phyloP scores from a whole-genome alignment of 768 basidiomycete species.

The Suillus subluteus region DNA sequence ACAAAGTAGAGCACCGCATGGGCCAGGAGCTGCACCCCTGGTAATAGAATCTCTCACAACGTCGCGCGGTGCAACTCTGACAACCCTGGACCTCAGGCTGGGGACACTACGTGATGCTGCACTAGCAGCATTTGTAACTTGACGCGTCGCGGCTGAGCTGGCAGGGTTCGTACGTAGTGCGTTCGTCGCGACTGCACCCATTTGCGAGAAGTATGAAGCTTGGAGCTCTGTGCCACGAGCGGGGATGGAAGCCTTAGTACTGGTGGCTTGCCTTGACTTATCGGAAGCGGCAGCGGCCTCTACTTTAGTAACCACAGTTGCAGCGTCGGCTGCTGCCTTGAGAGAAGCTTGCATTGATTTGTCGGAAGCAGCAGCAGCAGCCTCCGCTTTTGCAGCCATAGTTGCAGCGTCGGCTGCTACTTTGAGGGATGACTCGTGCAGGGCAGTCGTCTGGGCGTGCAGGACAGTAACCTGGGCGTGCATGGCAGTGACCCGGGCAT shows the following conservation, averaged over 20 bases:
- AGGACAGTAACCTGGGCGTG: conserved; percentile 30
- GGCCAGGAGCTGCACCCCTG: conserved; percentile 32
- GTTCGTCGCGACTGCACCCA: too few species aligned
- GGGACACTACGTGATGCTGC: conserved; percentile 27
- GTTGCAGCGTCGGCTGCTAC: conserved; percentile 52
- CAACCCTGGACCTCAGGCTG: neutral
- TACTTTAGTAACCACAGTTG: too few species aligned
- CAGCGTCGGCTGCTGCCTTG: neutral
- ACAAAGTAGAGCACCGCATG: conserved; percentile 25
- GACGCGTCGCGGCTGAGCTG: conserved; percentile 15
- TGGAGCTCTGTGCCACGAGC: too few species aligned
- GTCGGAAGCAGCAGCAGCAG: conserved; percentile 31
- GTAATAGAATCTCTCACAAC: conserved; percentile 32
- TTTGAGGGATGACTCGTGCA: conserved; percentile 58
- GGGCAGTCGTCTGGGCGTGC: conserved; percentile 38
- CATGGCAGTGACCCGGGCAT: too few species aligned
- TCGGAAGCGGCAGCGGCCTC: conserved; percentile 9
- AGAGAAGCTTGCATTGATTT: conserved; percentile 48
- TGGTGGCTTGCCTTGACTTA: conserved; percentile 32
- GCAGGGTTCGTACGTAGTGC: too few species aligned
- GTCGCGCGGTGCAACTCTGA: conserved; percentile 34
- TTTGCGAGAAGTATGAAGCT: too few species aligned
- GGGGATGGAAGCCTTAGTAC: too few species aligned
- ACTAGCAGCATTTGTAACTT: neutral
- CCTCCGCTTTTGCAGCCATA: conserved; percentile 41